phyloP scores from a whole-genome alignment of 2,329 filamentous ascomycete species.

The Diaporthe caulivora region DNA sequence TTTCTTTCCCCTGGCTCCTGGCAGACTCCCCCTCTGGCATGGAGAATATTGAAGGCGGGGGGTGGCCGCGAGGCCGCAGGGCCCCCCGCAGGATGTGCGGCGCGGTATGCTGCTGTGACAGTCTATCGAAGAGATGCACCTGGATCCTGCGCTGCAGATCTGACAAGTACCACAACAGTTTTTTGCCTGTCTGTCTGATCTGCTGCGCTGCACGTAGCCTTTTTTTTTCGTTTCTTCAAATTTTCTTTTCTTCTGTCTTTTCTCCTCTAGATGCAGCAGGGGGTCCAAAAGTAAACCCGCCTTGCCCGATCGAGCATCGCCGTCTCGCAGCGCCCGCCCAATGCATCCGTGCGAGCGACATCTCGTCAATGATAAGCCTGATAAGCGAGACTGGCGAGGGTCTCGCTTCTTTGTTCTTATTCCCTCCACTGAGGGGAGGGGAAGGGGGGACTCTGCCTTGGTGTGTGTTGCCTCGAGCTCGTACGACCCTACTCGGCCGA shows the following conservation, averaged over 20 bases:
- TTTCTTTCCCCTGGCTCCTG: too few species aligned
- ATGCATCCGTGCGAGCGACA: slow-evolving; percentile 4
- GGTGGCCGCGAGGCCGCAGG: background rate
- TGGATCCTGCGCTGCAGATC: slow-evolving; percentile 17
- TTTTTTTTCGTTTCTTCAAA: background rate
- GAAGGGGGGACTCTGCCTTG: too few species aligned
- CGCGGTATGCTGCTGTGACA: slow-evolving; percentile 17
- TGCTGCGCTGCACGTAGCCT: background rate
- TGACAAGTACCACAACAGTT: slow-evolving; percentile 22
- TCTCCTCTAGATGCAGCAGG: background rate
- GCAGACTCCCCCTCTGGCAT: background rate
- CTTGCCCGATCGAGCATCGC: background rate
- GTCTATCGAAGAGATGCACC: background rate
- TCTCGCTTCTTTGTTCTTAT: slow-evolving; percentile 26
- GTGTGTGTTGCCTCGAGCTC: too few species aligned
- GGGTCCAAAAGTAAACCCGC: background rate
- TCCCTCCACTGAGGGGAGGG: too few species aligned
- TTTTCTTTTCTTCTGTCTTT: background rate
- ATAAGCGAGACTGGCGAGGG: too few species aligned
- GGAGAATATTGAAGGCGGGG: background rate
- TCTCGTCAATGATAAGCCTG: slow-evolving; percentile 18
- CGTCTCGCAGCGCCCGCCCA: background rate
- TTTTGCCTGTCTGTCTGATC: background rate
- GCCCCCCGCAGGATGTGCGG: background rate
- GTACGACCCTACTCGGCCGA: slow-evolving; percentile 5